Conservation (phyloP, 2,329 filamentous ascomycete genomes). For the Bimuria novae-zelandiae region DNA sequence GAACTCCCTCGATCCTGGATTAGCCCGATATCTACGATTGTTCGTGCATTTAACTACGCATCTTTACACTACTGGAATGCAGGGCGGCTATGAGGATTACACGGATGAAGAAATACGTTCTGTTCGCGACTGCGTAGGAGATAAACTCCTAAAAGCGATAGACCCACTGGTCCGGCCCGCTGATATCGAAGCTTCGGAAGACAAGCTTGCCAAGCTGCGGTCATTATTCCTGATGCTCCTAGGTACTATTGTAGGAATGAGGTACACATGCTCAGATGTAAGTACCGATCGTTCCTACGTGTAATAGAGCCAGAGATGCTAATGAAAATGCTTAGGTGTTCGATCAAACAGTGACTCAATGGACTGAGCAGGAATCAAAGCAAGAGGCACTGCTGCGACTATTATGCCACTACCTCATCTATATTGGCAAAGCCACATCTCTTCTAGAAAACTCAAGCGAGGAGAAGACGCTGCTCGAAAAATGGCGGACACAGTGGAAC, state of each 20-base stretch:
- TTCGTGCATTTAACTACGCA: conserved; percentile 24
- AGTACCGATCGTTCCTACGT: not conserved
- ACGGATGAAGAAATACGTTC: conserved; percentile 21
- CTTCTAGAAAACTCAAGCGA: conserved; percentile 15
- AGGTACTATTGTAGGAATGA: conserved; percentile 22
- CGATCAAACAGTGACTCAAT: conserved; percentile 1
- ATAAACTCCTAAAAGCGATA: conserved; percentile 14
- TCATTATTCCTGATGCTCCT: conserved; percentile 21
- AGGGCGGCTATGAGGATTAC: conserved; percentile 20
- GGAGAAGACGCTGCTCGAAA: conserved; percentile 15
- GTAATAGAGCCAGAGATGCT: not conserved
- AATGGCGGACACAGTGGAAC: conserved; percentile 22
- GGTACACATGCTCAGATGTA: conserved; percentile 20
- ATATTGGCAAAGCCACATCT: conserved; percentile 23
- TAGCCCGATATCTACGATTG: conserved; percentile 18
- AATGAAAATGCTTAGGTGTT: conserved; percentile 7
- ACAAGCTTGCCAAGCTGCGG: conserved; percentile 20
- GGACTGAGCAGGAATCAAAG: conserved; percentile 11
- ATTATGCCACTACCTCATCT: conserved; percentile 25
- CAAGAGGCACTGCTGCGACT: conserved; percentile 20
- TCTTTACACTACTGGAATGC: conserved; percentile 22
- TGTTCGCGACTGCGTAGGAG: conserved; percentile 21
- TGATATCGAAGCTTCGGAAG: conserved; percentile 19
- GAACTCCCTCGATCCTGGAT: conserved; percentile 18
- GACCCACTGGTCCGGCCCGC: conserved; percentile 17